phyloP scores from a whole-genome alignment of 306 rosid genomes.

The Glycine latifolia region DNA sequence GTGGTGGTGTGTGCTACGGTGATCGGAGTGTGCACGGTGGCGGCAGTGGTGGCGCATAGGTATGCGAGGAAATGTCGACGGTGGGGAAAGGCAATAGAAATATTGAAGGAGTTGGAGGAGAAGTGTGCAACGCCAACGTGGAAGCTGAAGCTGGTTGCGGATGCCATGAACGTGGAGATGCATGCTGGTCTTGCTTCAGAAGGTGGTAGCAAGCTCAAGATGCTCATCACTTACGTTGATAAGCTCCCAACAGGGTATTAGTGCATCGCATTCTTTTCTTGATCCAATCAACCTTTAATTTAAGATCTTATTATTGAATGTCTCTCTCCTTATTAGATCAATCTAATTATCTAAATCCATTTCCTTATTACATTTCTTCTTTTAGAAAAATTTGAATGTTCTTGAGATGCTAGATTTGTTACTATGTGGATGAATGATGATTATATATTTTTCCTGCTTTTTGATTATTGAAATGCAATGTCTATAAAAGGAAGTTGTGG shows the following conservation, averaged over 20 bases:
- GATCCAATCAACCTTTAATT: conserved; percentile 5
- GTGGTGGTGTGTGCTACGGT: conserved; percentile 66
- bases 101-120: conserved; percentile 77
- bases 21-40: conserved; percentile 50
- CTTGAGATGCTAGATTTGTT: not conserved
- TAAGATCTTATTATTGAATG: not conserved
- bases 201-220: conserved; percentile 92
- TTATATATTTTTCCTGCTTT: not conserved
- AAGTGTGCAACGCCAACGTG: conserved; percentile 70
- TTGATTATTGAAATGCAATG: not conserved
- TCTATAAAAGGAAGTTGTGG: not conserved
- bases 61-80: conserved; percentile 55
- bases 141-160: conserved; percentile 75
- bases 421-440: too few relatives aligned
- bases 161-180: conserved; percentile 91
- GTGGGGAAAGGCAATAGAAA: conserved; percentile 64
- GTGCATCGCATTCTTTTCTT: conserved; percentile 18
- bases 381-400: too few relatives aligned
- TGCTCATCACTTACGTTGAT: conserved; percentile 82
- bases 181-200: conserved; percentile 95
- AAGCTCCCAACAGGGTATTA: conserved; percentile 87
- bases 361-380: not conserved
- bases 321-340: not conserved
- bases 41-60: conserved; percentile 66
- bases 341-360: not conserved